Base-by-base conservation (phyloP, 2,329 filamentous ascomycete genomes). In the Talaromyces sp. region DNA sequence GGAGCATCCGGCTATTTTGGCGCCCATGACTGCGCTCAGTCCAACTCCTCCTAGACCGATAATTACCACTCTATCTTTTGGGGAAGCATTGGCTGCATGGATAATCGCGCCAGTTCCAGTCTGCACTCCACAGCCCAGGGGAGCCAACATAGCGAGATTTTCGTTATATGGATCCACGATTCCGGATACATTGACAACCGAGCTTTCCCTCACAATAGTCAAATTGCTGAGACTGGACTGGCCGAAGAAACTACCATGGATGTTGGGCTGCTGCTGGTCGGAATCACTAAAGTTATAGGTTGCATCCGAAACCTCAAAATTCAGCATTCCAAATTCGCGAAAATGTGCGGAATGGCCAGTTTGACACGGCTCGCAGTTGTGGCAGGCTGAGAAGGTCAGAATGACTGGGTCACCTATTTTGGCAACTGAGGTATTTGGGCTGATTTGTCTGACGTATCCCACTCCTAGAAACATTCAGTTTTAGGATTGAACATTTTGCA, bases 401-500 rank as follows among this genome's bases (percentile, higher is more conserved):
- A 83, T 68, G 4, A 82, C 79, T 1, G 78, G 74, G 62, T 83
- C 80, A 36, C 79, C 80, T 30, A 72, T 64, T 55, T 76, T 69
- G 15, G 79, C 80, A 7, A 75, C 70, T 1, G 70, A 76, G 15
- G 81, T 75, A 1, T 72, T 73, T 2, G 70, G 66, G 4, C 80
- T 81, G 49, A 80, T 70, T 59, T 73, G 69, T 58, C 75, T 74
- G 15, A 85, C 81, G 60, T 82, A 79, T 7, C 83, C 82, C 1
- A 80, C 73, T 4, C 58, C 63, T 66, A 28, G 7, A 47, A 10
- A 11, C 2, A 3, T 19, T 47, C 22, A 47, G 42, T 2, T 5
- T 47, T 22, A 7, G 17, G 1, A 2, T 4, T 36, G 33, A 36
- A 36, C 13, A 36, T 36, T 15, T 11, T 36, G 30, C 30, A 15